Conservation (phyloP, 345 rosid species). For the Brassica cretica region DNA sequence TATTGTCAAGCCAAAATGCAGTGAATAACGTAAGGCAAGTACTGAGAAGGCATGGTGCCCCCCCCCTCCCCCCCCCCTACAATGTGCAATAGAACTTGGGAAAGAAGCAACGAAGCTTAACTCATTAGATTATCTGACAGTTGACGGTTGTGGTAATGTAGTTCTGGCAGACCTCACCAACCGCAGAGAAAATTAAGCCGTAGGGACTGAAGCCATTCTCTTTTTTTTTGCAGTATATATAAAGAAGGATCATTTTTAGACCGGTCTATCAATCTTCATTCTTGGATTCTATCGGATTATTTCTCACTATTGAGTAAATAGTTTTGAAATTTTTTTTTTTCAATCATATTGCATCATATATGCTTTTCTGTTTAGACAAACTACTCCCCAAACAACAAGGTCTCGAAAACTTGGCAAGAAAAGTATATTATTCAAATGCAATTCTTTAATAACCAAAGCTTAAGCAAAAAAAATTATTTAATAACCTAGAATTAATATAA, state of each 20-base stretch:
- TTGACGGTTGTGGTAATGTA: constrained; percentile 67
- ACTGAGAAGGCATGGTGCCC: constrained; percentile 79
- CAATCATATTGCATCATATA: too few relatives aligned
- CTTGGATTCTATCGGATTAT: too few relatives aligned
- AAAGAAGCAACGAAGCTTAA: constrained; percentile 71
- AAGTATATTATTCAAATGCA: too few relatives aligned
- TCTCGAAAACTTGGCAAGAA: too few relatives aligned
- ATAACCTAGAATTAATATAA: too few relatives aligned
- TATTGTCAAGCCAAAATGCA: constrained; percentile 76
- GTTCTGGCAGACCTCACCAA: constrained; percentile 55
- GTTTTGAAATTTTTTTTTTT: too few relatives aligned
- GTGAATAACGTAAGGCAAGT: constrained; percentile 67
- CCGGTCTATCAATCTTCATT: not conserved
- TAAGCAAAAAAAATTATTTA: too few relatives aligned
- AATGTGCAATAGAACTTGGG: constrained; percentile 68
- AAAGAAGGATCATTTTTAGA: constrained; percentile 5
- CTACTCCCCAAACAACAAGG: too few relatives aligned
- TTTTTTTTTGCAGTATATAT: constrained; percentile 12
- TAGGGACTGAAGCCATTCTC: constrained; percentile 8
- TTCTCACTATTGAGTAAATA: too few relatives aligned
- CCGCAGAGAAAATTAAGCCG: constrained; percentile 48
- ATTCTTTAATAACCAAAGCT: too few relatives aligned
- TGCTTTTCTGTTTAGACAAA: too few relatives aligned
- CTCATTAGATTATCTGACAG: constrained; percentile 69
- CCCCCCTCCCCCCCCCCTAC: constrained; percentile 32